phyloP scores from a whole-genome alignment of 768 basidiomycete species.

The Mycena galericulata region DNA sequence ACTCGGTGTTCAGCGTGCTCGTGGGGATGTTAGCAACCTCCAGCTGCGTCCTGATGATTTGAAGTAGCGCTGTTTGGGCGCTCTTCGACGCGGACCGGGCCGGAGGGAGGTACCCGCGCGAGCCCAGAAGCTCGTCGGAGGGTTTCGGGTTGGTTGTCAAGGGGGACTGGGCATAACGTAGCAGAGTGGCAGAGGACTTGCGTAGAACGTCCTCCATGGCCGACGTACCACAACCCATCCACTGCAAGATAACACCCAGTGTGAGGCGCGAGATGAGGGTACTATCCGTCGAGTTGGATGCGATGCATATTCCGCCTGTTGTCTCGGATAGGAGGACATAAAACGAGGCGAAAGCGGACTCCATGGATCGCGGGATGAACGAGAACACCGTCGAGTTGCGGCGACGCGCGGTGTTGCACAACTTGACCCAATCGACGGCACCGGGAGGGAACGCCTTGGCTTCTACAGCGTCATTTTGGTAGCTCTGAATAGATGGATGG shows the following conservation, averaged over 20 bases:
- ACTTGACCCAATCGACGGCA: conserved; percentile 43
- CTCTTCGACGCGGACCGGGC: background rate
- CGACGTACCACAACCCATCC: conserved; percentile 39
- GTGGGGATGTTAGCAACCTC: conserved; percentile 28
- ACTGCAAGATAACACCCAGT: conserved; percentile 39
- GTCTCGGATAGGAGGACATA: conserved; percentile 39
- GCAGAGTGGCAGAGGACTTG: conserved; percentile 18
- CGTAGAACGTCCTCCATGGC: conserved; percentile 22
- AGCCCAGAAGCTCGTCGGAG: conserved; percentile 32
- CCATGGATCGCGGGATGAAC: conserved; percentile 33
- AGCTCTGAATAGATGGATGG: conserved; percentile 30
- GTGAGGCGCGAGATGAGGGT: conserved; percentile 39
- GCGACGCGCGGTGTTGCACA: conserved; percentile 36
- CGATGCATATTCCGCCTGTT: conserved; percentile 40
- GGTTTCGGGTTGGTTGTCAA: conserved; percentile 24
- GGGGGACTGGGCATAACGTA: conserved; percentile 34
- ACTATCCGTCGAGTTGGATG: conserved; percentile 27
- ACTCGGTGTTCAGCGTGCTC: conserved; percentile 11
- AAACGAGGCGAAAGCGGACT: conserved; percentile 23
- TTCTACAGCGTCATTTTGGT: conserved; percentile 36
- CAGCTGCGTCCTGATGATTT: conserved; percentile 12
- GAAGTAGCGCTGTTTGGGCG: conserved; percentile 10
- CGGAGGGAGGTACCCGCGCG: conserved; percentile 37
- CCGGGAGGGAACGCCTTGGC: conserved; percentile 37
- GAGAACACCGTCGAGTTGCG: conserved; percentile 40